Percentiles rank a stretch among this genome's conserved stretches.
Conservation (phyloP, 208 protist species). For the Herpetomonas muscarum region DNA sequence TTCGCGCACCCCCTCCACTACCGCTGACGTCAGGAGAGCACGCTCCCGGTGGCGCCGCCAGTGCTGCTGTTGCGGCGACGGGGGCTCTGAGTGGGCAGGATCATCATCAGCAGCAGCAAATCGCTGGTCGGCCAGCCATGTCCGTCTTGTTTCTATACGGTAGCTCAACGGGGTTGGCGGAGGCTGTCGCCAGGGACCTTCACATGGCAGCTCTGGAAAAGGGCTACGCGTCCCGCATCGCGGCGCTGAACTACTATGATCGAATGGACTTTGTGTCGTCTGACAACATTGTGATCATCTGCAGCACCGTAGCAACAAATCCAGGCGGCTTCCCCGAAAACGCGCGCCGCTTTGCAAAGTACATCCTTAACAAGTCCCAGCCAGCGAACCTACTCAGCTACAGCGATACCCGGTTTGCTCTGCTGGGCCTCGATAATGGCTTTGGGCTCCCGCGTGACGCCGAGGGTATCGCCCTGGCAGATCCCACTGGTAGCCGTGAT, state of each 20-base stretch:
- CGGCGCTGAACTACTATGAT: slow-evolving; percentile 37
- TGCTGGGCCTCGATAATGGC: slow-evolving; percentile 55
- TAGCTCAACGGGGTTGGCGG: slow-evolving; percentile 39
- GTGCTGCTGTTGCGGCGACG: background rate
- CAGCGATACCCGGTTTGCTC: slow-evolving; percentile 25
- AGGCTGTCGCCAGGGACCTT: slow-evolving; percentile 53
- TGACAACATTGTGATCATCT: slow-evolving; percentile 34
- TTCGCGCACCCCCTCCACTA: slow-evolving; percentile 3
- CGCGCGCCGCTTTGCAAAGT: slow-evolving; percentile 37
- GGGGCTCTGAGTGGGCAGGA: too few species aligned
- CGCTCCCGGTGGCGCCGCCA: background rate
- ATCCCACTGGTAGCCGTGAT: too few species aligned
- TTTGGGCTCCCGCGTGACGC: slow-evolving; percentile 23
- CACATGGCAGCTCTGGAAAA: slow-evolving; percentile 35
- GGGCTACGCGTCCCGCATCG: slow-evolving; percentile 35
- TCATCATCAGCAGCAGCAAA: too few species aligned
- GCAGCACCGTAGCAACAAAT: slow-evolving; percentile 49
- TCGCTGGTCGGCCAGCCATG: background rate
- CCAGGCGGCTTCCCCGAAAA: slow-evolving; percentile 45
- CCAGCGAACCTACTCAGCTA: slow-evolving; percentile 21
- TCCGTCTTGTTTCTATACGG: slow-evolving; percentile 57
- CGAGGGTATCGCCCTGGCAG: background rate
- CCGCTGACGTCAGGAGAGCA: background rate
- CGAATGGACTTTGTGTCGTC: slow-evolving; percentile 49
- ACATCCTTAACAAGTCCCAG: slow-evolving; percentile 28